Base-by-base conservation (phyloP, 2,329 filamentous ascomycete species). In the Juglanconis sp. region DNA sequence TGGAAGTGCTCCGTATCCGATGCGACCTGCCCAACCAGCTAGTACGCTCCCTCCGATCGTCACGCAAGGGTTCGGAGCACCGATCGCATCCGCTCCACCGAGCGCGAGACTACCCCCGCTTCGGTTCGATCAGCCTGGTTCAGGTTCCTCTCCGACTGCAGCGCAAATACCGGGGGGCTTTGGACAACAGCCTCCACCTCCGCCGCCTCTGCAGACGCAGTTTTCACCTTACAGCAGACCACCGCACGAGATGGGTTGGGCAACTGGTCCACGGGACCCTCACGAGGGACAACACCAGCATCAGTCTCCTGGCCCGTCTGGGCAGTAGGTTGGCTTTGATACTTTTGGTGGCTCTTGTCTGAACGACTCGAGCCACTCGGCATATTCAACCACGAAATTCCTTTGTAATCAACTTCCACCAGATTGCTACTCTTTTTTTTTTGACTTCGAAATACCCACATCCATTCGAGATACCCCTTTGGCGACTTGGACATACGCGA, bases 61-160 rank as follows among this genome's bases (percentile, higher is more conserved):
- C n/a, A 63, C 58, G 8, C 61, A 63, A 32, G 61, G 54, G 15
- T 57, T 57, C 32, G 34, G 57, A 11, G 47, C 49, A 31, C 50
- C 61, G 34, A 57, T 57, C 15, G 42, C 54, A 4, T 57, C 61
- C 3, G 57, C 53, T 35, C 69, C 76, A 11, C 68, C 73, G 10
- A 72, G 72, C 11, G 77, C 81, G 9, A 74, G 79, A 58, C 70
- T 84, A 3, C 81, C 81, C 4, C 79, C 81, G 2, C 66, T 84
- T 42, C 73, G 80, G 5, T 76, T 83, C 64, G 80, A 83, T 44
- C 73, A 73, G 40, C 67, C 68, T 15, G 58, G 44, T 17, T 17
- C 44, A 10, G 44, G 66, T 15, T 48, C 40, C 30, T 68, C 65
- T 48, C 71, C 65, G 50, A 68, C 67, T 57, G 73, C 66, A 56